These are phyloP conservation scores for Lyophyllum semitale DNA, from an alignment of 768 basidiomycete species.

Conservation along the genomic window DNA sequence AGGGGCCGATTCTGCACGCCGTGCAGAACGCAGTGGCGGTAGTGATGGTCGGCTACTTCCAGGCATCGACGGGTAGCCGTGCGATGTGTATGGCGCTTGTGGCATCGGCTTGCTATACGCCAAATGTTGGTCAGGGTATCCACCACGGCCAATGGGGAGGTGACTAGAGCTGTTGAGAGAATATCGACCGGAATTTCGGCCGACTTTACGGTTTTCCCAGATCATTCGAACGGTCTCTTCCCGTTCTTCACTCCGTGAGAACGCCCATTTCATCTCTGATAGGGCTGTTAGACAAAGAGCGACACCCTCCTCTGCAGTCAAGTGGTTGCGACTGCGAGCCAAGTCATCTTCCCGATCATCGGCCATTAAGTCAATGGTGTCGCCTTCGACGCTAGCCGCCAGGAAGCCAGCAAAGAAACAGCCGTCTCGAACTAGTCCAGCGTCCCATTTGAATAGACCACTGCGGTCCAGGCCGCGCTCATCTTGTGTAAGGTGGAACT, in stretches of 20 bases:
- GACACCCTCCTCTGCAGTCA: slow-evolving; percentile 46
- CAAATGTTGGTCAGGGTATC: slow-evolving; percentile 8
- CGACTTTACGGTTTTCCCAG: slow-evolving; percentile 47
- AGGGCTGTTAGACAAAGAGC: slow-evolving; percentile 72
- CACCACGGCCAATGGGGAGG: slow-evolving; percentile 5
- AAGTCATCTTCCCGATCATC: slow-evolving; percentile 36
- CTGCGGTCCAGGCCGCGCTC: slow-evolving; percentile 24
- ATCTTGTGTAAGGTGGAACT: slow-evolving; percentile 44
- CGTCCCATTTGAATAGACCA: slow-evolving; percentile 81
- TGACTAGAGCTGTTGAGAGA: slow-evolving; percentile 7
- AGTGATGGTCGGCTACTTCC: slow-evolving; percentile 45
- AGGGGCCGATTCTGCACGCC: slow-evolving; percentile 53
- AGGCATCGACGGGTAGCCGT: slow-evolving; percentile 18
- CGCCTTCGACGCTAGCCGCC: slow-evolving; percentile 62
- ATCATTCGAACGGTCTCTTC: slow-evolving; percentile 60
- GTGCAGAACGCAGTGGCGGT: slow-evolving; percentile 44
- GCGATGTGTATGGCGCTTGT: slow-evolving; percentile 19
- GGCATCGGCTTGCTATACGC: slow-evolving; percentile 17
- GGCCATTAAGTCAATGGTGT: slow-evolving; percentile 31
- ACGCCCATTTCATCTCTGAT: slow-evolving; percentile 82
- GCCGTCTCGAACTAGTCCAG: slow-evolving; percentile 84
- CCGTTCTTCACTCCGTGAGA: slow-evolving; percentile 72
- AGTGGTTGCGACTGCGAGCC: slow-evolving; percentile 23
- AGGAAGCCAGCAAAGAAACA: slow-evolving; percentile 86
- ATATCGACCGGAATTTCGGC: slow-evolving; percentile 19